Evolutionary conservation across 139 green algal species (phyloP).

Genomic region (Limnomonas spitsbergensis): DNA sequence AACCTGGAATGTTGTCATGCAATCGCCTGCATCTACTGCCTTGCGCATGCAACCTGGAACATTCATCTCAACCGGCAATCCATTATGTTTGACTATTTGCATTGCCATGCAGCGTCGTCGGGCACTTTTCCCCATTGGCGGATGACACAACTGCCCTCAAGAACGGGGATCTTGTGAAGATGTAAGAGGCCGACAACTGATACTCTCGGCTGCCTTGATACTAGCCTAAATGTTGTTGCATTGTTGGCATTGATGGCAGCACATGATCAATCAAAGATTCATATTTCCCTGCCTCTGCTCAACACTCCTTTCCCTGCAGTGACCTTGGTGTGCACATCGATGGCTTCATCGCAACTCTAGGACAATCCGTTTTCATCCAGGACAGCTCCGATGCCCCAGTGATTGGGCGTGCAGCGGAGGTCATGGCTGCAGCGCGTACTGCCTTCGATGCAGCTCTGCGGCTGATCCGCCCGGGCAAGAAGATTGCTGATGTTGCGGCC

Average conservation of each 20-base stretch:
- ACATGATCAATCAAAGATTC: too few relatives aligned
- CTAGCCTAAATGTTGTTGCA: too few relatives aligned
- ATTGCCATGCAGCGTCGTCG: slow-evolving; percentile 71
- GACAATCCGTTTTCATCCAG: slow-evolving; percentile 74
- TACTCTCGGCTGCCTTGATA: too few relatives aligned
- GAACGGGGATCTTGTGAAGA: slow-evolving; percentile 90
- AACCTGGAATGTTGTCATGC: too few relatives aligned
- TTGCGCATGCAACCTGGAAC: too few relatives aligned
- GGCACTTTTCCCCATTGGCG: slow-evolving; percentile 83
- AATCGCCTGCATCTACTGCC: too few relatives aligned
- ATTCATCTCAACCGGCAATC: too few relatives aligned
- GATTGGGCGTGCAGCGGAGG: slow-evolving; percentile 80
- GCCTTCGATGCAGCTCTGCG: slow-evolving; percentile 85
- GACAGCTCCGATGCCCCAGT: slow-evolving; percentile 50
- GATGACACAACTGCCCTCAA: slow-evolving; percentile 73
- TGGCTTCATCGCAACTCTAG: slow-evolving; percentile 82
- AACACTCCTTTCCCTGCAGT: too few relatives aligned
- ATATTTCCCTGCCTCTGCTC: too few relatives aligned
- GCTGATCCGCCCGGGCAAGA: slow-evolving; percentile 82
- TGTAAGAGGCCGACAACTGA: slow-evolving; percentile 49
- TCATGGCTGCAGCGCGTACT: slow-evolving; percentile 75
- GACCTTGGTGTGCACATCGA: slow-evolving; percentile 96
- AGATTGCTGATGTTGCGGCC: slow-evolving; percentile 67
- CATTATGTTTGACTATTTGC: background rate
- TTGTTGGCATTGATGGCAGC: background rate